A percentile compares a stretch with the other conserved stretches of the same genome.
Evolutionary conservation across 306 rosid genomes (phyloP).

Genomic region (Medicago arabica): DNA sequence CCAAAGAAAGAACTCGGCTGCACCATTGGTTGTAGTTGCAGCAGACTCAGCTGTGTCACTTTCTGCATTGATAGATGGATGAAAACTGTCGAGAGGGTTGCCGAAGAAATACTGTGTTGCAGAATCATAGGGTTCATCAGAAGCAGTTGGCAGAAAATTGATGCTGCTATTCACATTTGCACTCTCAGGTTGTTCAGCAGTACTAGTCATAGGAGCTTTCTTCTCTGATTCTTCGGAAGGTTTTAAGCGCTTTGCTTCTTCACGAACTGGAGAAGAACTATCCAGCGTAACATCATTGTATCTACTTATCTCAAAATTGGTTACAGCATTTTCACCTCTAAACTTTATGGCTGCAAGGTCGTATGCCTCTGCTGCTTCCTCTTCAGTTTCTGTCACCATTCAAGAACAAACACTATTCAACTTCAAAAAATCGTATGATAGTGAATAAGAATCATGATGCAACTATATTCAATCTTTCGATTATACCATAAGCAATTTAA

Average conservation of each 20-base stretch:
- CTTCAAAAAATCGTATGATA: background rate
- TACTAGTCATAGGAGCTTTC: constrained; percentile 43
- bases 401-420: background rate
- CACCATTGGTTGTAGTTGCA: constrained; percentile 31
- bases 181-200: constrained; percentile 40
- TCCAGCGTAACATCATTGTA: constrained; percentile 67
- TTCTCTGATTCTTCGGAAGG: constrained; percentile 62
- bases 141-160: constrained; percentile 52
- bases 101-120: constrained; percentile 38
- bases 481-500: no score
- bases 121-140: constrained; percentile 55
- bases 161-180: constrained; percentile 45
- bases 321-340: constrained; percentile 75
- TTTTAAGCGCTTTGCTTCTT: constrained; percentile 79
- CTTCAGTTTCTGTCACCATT: constrained; percentile 71
- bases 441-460: no score
- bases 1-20: constrained; percentile 72
- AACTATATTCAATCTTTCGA: no score
- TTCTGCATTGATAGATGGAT: constrained; percentile 36
- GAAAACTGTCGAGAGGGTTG: constrained; percentile 53
- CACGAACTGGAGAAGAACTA: constrained; percentile 74
- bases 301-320: constrained; percentile 83
- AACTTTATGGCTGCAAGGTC: constrained; percentile 92
- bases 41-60: constrained; percentile 36
- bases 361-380: constrained; percentile 98